Base-by-base conservation (phyloP, 2,329 filamentous ascomycete species). In the Cercospora sojina region DNA sequence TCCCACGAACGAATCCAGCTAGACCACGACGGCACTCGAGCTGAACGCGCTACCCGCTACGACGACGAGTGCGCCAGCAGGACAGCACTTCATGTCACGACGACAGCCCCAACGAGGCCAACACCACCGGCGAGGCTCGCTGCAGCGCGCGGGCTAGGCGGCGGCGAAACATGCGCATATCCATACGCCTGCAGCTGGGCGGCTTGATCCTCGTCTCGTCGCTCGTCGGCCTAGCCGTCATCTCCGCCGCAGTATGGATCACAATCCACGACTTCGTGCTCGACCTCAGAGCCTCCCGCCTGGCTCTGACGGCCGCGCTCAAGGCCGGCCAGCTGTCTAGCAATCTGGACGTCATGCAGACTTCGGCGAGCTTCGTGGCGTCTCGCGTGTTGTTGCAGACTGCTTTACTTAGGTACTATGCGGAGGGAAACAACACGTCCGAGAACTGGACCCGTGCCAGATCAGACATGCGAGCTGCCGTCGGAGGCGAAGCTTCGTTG, bases 101-200 rank as follows among this genome's bases (percentile, higher is more conserved):
- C 29, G 60, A 38, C 60, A 49, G n/a, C 60, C 25, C 27, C 51
- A 29, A 32, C 25, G 29, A 32, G 31, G 20, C 27, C 47, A 62
- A 20, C 60, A 62, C 49, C 31, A 41, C 57, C 31, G 38, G 57
- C 57, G 57, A 59, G 18, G 57, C 57, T 59, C 35, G 31, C 38
- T 43, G 57, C 57, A 47, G 57, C 57, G 23, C 20, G 31, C 13
- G 57, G 23, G 25, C 51, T 41, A 62, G 60, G 31, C 31, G 25
- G 47, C n/a, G 16, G 31, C 16, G 29, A 25, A 62, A 64, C 25
- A 94, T 97, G 91, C 88, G 92, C 78, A 87, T 97, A 77, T 90
- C 91, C 65, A 97, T 97, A 75, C 87, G 92, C 72, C 89, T 93
- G 81, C 93, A 97, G 85, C 85, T 97, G 73, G 91, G 88, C 71